Evolutionary conservation across 73 alveolate genomes (phyloP).

Genomic region (Loxodes magnus): DNA sequence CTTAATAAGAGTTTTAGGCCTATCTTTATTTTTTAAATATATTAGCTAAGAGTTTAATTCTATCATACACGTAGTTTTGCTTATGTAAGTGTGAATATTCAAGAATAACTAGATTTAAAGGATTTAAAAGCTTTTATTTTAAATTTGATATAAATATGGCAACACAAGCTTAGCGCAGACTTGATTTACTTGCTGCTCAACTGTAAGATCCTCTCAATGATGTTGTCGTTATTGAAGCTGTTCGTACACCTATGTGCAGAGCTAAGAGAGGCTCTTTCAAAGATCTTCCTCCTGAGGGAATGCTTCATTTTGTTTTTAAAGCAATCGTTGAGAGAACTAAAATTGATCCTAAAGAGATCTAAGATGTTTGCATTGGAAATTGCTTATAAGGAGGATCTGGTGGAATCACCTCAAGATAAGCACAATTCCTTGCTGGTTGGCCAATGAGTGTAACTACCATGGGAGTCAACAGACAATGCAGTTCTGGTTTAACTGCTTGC

Average conservation of each 20-base stretch:
- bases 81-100: no score
- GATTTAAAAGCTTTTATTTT: no score
- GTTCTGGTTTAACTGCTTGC: slow-evolving; percentile 96
- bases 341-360: slow-evolving; percentile 71
- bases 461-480: slow-evolving; percentile 96
- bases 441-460: slow-evolving; percentile 82
- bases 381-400: slow-evolving; percentile 95
- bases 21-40: no score
- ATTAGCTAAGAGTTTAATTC: no score
- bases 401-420: slow-evolving; percentile 85
- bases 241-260: slow-evolving; percentile 95
- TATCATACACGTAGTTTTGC: no score
- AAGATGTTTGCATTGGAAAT: slow-evolving; percentile 97
- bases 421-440: slow-evolving; percentile 90
- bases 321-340: slow-evolving; percentile 63
- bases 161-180: slow-evolving; percentile 11
- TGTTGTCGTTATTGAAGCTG: slow-evolving; percentile 93
- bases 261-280: slow-evolving; percentile 93
- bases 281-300: slow-evolving; percentile 90
- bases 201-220: slow-evolving; percentile 64
- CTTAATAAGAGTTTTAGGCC: no score
- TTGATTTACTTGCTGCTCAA: slow-evolving; percentile 12
- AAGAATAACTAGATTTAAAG: no score
- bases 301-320: slow-evolving; percentile 81
- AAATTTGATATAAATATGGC: slow-evolving; percentile 6